phyloP scores from a whole-genome alignment of 306 rosid genomes.

The barrel medic (Medicago truncatula) region MtrunA17r5.0-ANR NC_053042.1:19242501-19243000 shows the following conservation, averaged over 20 bases:
- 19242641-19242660: background rate
- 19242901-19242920: slow-evolving; percentile 9
- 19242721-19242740: slow-evolving; percentile 45
- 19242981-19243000: slow-evolving; percentile 87
- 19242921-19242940: slow-evolving; percentile 70
- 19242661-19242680: slow-evolving; percentile 19
- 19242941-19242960: slow-evolving; percentile 79
- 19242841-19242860: slow-evolving; percentile 22
- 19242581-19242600: slow-evolving; percentile 9
- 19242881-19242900: slow-evolving; percentile 8
- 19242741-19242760: slow-evolving; percentile 60
- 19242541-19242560: background rate
- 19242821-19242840: slow-evolving; percentile 39
- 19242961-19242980: slow-evolving; percentile 87
- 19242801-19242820: slow-evolving; percentile 29
- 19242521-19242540: too few relatives aligned
- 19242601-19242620: background rate
- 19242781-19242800: slow-evolving; percentile 68
- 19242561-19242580: background rate
- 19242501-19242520: too few relatives aligned
- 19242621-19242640: slow-evolving; percentile 5
- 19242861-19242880: slow-evolving; percentile 11
- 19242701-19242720: slow-evolving; percentile 28
- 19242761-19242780: slow-evolving; percentile 71
- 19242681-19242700: slow-evolving; percentile 10